These are phyloP conservation scores for Trebouxia sp. DNA, from an alignment of 139 green algal genomes.

Conservation along the genomic window DNA sequence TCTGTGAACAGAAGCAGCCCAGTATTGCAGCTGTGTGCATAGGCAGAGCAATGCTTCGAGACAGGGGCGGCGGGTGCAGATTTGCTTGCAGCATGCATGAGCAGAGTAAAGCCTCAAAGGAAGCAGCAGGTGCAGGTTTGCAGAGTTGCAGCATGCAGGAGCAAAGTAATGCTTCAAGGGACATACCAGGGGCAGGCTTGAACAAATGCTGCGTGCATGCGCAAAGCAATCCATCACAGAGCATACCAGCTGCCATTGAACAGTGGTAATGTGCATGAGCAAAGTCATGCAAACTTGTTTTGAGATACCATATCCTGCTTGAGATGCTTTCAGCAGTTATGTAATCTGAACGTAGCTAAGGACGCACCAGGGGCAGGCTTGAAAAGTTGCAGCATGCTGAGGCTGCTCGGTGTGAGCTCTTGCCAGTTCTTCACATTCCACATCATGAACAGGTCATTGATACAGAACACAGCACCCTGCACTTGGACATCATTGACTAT, in stretches of 20 bases:
- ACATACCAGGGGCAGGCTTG: not conserved
- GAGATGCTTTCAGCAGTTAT: not conserved
- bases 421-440: conserved; percentile 22
- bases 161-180: not conserved
- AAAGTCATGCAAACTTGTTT: no score
- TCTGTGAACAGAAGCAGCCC: no score
- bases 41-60: not conserved
- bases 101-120: not conserved
- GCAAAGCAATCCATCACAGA: not conserved
- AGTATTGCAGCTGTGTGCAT: not conserved
- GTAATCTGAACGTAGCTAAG: conserved; percentile 19
- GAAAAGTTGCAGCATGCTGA: conserved; percentile 36
- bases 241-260: not conserved
- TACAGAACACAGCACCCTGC: conserved; percentile 14
- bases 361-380: conserved; percentile 37
- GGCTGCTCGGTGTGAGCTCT: conserved; percentile 29
- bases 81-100: not conserved
- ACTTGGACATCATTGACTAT: conserved; percentile 49
- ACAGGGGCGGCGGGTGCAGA: not conserved
- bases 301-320: not conserved
- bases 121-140: not conserved
- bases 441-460: conserved; percentile 32
- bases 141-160: not conserved
- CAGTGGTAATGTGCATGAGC: not conserved
- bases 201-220: not conserved